These are phyloP conservation scores for Trichoderma orchidacearum DNA, from an alignment of 495 filamentous ascomycete genomes.

Conservation along the genomic window DNA sequence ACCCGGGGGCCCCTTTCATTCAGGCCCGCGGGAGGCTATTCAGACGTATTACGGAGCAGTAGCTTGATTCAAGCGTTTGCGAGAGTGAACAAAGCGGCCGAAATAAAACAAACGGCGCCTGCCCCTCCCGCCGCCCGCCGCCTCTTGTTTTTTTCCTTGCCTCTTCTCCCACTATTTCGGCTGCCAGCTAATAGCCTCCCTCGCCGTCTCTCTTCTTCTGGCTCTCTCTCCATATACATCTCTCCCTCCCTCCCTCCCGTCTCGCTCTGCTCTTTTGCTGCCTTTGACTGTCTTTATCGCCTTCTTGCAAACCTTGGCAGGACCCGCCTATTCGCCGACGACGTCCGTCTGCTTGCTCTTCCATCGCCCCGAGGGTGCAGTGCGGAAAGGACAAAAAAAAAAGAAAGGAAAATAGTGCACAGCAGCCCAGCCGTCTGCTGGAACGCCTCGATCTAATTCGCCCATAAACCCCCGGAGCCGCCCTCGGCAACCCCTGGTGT, in stretches of 20 bases:
- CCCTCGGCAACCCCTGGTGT: conserved; percentile 1
- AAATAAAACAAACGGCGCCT: neutral
- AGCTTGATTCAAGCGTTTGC: neutral
- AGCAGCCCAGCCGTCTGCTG: neutral
- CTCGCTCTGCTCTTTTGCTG: neutral
- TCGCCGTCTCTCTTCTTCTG: neutral
- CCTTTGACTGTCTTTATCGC: neutral
- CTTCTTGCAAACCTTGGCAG: too few relatives aligned
- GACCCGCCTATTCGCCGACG: neutral
- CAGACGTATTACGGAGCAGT: neutral
- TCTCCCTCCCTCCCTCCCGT: neutral
- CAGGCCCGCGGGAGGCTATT: neutral
- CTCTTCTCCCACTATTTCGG: too few relatives aligned
- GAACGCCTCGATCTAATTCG: neutral
- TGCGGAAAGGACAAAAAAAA: neutral
- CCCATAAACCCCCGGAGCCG: neutral
- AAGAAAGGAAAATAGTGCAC: neutral
- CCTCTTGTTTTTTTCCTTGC: neutral
- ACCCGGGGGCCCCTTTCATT: neutral
- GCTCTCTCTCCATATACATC: too few relatives aligned
- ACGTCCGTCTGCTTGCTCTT: neutral
- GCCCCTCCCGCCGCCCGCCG: neutral
- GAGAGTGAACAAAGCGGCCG: neutral
- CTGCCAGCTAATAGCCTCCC: too few relatives aligned
- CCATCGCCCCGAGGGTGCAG: neutral